Evolutionary conservation across 2,329 filamentous ascomycete genomes (phyloP), one percentile per base, ranked within the genome.

Genomic region (Nemania sp.): DNA sequence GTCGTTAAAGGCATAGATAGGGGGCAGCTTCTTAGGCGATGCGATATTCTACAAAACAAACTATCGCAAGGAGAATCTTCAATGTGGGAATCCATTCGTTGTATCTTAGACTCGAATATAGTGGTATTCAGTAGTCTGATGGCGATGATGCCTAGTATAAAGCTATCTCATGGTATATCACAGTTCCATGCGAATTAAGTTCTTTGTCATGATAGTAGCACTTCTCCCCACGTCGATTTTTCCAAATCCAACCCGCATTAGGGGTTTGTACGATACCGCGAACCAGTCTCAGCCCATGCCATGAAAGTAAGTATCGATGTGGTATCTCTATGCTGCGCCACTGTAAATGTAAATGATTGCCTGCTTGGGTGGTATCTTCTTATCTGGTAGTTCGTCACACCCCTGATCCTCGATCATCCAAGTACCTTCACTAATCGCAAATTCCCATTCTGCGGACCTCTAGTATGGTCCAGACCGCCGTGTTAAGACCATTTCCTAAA

Each of bases 251-350:
- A 39, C 28, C 26, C 28, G 22, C 37, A 36, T 20, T 42, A 6
- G 40, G 19, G 42, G 8, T 40, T 41, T 19, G 17, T 37, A 34
- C 20, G 36, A 8, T 43, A 5, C 9, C 36, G 44, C 34, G 17
- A n/a, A n/a, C 34, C 19, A 26, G 24, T 17, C 17, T 36, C 20
- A n/a, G 19, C 12, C 22, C 9, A 34, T 56, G 33, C 22, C 15
- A n/a, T 26, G n/a, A n/a, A 22, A n/a, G 37, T 49, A n/a, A n/a
- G n/a, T 28, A 17, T 42, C 11, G 30, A 24, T 54, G 11, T 47
- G 49, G 49, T 59, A 53, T 52, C 41, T 44, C 28, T 36, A 48
- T 58, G 30, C 36, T 50, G 33, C 17, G 41, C 31, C 47, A 36
- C 44, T 46, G 23, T 40, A 52, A 49, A 39, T 50, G n/a, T n/a